Evolutionary conservation across 202 grass and related monocot species (phyloP).

Genomic region (Panicum hallii): DNA sequence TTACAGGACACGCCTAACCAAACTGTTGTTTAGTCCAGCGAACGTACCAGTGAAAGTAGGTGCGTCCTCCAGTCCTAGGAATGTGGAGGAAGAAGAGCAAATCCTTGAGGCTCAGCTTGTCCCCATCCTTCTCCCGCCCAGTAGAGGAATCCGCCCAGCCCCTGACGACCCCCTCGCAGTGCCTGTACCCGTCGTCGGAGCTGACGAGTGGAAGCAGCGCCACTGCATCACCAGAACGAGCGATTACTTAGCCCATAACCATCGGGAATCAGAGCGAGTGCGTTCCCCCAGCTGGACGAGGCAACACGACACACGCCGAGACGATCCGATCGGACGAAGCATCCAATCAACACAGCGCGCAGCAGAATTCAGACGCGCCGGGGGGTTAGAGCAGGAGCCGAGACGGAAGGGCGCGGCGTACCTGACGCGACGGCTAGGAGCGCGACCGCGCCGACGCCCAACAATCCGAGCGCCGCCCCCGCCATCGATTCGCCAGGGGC

Average conservation of each 20-base stretch:
- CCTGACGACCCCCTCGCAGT: conserved; percentile 69
- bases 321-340: neutral
- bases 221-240: conserved; percentile 38
- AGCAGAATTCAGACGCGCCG: neutral
- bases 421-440: conserved; percentile 48
- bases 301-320: neutral
- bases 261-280: neutral
- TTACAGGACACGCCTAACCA: neutral
- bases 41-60: conserved; percentile 88
- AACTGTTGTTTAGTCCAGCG: neutral
- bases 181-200: conserved; percentile 51
- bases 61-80: conserved; percentile 86
- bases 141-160: conserved; percentile 62
- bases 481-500: conserved; percentile 42
- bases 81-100: conserved; percentile 97
- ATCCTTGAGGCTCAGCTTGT: conserved; percentile 81
- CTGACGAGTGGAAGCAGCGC: neutral
- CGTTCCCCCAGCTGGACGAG: neutral
- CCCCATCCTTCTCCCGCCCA: conserved; percentile 48
- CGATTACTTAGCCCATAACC: neutral
- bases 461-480: conserved; percentile 19
- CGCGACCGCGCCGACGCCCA: conserved; percentile 6
- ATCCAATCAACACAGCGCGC: neutral
- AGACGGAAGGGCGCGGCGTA: neutral
- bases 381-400: neutral